These are phyloP conservation scores for Microdochium trichocladiopsis DNA, from an alignment of 2,329 filamentous ascomycete species.

Conservation along the genomic window DNA sequence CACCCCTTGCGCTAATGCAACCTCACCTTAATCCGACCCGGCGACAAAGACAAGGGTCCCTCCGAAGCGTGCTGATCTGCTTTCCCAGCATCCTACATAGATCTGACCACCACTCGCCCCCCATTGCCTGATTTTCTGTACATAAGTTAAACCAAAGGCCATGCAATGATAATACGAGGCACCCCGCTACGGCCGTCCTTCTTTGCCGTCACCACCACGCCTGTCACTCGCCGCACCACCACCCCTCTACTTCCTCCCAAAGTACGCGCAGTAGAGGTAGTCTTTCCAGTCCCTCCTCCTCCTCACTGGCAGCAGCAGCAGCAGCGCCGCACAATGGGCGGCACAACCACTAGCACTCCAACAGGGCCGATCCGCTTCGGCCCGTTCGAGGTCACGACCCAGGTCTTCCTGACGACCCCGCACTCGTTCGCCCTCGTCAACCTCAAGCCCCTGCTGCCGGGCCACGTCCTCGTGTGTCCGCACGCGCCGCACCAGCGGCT, in stretches of 20 bases:
- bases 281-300: no score
- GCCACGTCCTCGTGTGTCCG: conserved; percentile 88
- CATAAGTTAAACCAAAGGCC: neutral
- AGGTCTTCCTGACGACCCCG: conserved; percentile 83
- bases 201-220: neutral
- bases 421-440: conserved; percentile 88
- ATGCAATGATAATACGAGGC: neutral
- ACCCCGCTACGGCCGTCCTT: no score
- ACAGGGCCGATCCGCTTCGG: neutral
- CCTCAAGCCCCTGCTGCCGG: conserved; percentile 86
- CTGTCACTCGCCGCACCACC: neutral
- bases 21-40: no score
- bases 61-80: no score
- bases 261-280: no score
- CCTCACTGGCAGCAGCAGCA: neutral
- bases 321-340: neutral
- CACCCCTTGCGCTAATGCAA: no score
- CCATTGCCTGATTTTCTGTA: no score
- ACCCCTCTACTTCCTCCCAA: no score
- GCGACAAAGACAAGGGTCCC: no score
- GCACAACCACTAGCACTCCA: neutral
- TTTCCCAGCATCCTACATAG: no score
- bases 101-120: no score
- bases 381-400: neutral
- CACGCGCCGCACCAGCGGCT: conserved; percentile 62